Conservation (phyloP, 2,329 filamentous ascomycete species). For the Ceratocystis cacaofunesta region DNA sequence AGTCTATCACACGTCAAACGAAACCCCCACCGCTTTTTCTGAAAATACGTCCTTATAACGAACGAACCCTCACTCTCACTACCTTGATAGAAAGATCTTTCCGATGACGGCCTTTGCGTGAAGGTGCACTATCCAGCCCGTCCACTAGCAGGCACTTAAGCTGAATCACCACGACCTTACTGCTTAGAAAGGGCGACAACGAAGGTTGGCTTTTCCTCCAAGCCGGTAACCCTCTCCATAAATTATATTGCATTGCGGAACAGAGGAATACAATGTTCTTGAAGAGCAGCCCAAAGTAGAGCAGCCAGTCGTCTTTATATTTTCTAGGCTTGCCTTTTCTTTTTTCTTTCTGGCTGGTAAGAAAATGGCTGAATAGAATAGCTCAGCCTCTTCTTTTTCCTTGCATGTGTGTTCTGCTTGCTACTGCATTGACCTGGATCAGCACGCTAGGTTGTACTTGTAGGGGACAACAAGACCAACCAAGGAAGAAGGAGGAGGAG, state of each 20-base stretch:
- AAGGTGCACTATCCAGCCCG: too few relatives aligned
- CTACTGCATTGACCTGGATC: neutral
- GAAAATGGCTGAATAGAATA: neutral
- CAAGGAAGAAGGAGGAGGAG: neutral
- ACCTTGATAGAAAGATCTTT: too few relatives aligned
- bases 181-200: too few relatives aligned
- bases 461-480: neutral
- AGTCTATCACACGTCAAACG: too few relatives aligned
- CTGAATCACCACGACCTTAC: neutral
- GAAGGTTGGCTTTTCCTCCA: neutral
- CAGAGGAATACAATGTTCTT: neutral
- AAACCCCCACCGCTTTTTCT: too few relatives aligned
- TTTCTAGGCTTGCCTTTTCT: neutral
- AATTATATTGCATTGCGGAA: neutral
- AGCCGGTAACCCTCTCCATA: neutral
- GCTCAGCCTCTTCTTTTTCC: neutral
- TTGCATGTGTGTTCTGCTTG: neutral
- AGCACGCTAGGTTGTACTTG: neutral
- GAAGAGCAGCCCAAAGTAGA: neutral
- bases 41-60: too few relatives aligned
- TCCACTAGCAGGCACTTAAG: too few relatives aligned
- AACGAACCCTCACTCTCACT: too few relatives aligned
- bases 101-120: too few relatives aligned
- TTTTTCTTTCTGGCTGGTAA: neutral
- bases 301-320: neutral